Base-by-base conservation (phyloP, 148 eudicot species). In the Pouteria glomerata region DNA sequence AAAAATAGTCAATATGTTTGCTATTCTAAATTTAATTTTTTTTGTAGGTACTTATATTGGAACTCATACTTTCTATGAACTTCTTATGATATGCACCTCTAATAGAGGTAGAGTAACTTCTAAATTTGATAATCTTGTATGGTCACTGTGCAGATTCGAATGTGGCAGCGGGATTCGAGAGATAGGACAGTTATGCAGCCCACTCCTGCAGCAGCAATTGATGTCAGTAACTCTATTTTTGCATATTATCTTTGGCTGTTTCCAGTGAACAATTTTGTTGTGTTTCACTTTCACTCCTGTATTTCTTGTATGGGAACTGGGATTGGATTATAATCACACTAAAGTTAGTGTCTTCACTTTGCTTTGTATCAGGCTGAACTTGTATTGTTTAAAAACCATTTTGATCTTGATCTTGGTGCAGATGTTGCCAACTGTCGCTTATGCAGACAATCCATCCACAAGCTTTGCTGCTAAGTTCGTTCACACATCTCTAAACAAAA, bases 401-500 rank as follows among this genome's bases (percentile, higher is more conserved):
- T 57, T 74, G 29, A 30, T 79, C 33, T 70, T 65, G 63, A 57
- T 74, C 51, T 79, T 73, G 71, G 51, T 84, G 90, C 97, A 94
- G 98, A 86, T 94, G 90, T 80, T 94, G 80, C 98, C 98, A 57
- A 67, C 96, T 15, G 90, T 76, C 68, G 98, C 91, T 81, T 94
- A 91, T 82, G 75, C 86, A 57, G 97, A 94, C 71, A 94, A 94
- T 77, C 98, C 98, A 77, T 94, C 97, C 37, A 91, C 98, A 71
- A 94, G 97, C 81, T 94, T 89, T 82, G 87, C 98, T 13, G 88
- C 96, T 23, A 94, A 94, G 83, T 91, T 88, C 79, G 98, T 94
- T 66, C 98, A 94, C 68, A 89, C 98, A 70, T 94, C 98, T 73
- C 66, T 91, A 50, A 94, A 94, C 82, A 94, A 94, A 84, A 89